These are phyloP conservation scores for Afroboletus lepidellus DNA, from an alignment of 1,284 basidiomycete genomes.

Conservation along the genomic window DNA sequence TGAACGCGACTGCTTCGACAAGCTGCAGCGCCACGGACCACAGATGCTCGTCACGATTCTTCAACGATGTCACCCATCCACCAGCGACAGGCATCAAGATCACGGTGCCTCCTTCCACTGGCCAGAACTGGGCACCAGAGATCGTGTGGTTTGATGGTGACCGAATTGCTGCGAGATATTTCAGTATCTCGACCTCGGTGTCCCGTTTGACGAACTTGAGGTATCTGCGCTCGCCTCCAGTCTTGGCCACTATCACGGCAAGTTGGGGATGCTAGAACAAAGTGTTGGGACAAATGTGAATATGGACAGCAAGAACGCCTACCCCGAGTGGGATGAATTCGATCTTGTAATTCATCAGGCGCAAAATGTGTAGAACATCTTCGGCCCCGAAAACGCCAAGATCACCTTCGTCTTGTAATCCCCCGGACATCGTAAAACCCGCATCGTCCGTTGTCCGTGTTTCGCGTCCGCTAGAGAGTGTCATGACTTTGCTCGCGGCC, in stretches of 20 bases:
- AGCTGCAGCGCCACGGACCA: conserved; percentile 9
- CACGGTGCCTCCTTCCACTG: background rate
- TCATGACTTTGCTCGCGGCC: too few relatives aligned
- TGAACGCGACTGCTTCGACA: conserved; percentile 9
- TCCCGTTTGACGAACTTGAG: conserved; percentile 1
- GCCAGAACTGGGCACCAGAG: background rate
- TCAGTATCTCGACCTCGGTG: background rate
- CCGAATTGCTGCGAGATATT: background rate
- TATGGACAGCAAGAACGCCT: background rate
- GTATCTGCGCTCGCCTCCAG: background rate
- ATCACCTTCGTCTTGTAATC: background rate
- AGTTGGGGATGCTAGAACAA: background rate
- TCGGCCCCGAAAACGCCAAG: conserved; percentile 4
- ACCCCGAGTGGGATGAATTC: conserved; percentile 3
- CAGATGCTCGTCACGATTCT: background rate
- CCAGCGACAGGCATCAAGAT: background rate
- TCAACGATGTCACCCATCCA: background rate
- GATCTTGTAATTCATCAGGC: conserved; percentile 8
- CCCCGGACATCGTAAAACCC: too few relatives aligned
- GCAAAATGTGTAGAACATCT: conserved; percentile 6
- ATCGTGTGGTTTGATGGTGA: background rate
- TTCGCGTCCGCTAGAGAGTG: too few relatives aligned
- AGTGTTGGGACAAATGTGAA: background rate
- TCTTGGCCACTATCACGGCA: background rate
- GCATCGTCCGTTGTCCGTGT: too few relatives aligned